Evolutionary conservation across 2,329 filamentous ascomycete genomes (phyloP), one percentile per base, ranked within the genome.

Genomic region (Fusarium napiforme): DNA sequence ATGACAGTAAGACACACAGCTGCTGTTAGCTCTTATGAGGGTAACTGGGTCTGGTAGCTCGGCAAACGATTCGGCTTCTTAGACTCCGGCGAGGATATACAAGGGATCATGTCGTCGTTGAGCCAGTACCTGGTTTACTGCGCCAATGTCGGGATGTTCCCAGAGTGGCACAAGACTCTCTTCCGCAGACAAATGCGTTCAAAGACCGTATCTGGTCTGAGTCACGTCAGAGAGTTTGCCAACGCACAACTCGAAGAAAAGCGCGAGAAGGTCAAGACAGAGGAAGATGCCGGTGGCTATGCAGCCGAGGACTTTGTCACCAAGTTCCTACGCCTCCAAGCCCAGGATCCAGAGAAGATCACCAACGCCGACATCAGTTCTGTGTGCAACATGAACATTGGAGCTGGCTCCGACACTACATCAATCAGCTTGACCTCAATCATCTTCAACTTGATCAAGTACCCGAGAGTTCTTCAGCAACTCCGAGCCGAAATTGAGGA

Each of bases 251-350:
- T 56, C 0, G 16, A 56, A 14, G 21, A 43, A 0, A 56, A 56
- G 26, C 52, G 52, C 15, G 26, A 56, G 10, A 43, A 11, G 52
- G 6, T 4, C 37, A 9, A 32, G 3, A 7, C 19, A 43, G 21
- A 11, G 23, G 10, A 30, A 7, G 2, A 4, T 1, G 0, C 4
- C 2, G 0, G 19, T n/a, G 2, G 3, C 4, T 2, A 42, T 23
- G 36, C 2, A 2, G 37, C 37, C 32, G 52, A 43, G 21, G 52
- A 43, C 26, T 56, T 56, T 11, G 12, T 43, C 11, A 43, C 26
- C 26, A 56, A 56, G 21, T 19, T 56, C 2, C 5, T 56, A 15
- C 52, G 52, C 6, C 5, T 56, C 8, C 52, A 56, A 4, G 4
- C 37, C 0, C 21, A 15, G 4, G 26, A 56, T 19, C 26, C 36